Evolutionary conservation across 2,329 filamentous ascomycete species (phyloP).

Genomic region (Magnaporthales sp.): DNA sequence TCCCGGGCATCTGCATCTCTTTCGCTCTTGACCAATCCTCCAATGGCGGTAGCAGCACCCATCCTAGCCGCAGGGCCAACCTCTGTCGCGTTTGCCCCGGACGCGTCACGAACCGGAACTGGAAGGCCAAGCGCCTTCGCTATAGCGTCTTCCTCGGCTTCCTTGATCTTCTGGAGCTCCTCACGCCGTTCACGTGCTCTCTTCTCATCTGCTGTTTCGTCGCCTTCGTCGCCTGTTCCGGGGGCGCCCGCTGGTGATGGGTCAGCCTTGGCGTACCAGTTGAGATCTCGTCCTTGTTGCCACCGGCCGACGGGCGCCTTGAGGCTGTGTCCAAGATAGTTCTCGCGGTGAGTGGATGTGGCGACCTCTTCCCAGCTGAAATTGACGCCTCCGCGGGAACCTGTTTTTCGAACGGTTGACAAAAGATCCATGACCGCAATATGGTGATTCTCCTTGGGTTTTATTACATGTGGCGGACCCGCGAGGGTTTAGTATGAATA

Average conservation of each 20-base stretch:
- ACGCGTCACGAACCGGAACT: conserved; percentile 19
- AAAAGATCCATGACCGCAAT: conserved; percentile 71
- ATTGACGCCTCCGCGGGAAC: conserved; percentile 87
- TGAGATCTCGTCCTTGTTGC: conserved; percentile 67
- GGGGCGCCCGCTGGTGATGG: conserved; percentile 19
- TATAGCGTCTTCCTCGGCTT: conserved; percentile 89
- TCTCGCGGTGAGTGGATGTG: conserved; percentile 79
- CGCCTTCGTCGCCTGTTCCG: conserved; percentile 28
- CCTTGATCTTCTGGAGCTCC: conserved; percentile 75
- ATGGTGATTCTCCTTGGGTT: not conserved
- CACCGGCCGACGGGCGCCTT: conserved; percentile 90
- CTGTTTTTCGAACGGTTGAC: conserved; percentile 80
- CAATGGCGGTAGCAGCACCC: not conserved
- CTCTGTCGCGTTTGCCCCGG: not conserved
- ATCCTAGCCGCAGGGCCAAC: not conserved
- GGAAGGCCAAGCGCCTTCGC: conserved; percentile 71
- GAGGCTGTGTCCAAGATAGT: conserved; percentile 78
- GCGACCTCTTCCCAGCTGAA: conserved; percentile 97
- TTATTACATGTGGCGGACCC: not conserved
- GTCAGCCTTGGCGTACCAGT: conserved; percentile 56
- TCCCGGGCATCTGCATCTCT: not conserved
- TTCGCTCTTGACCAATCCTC: not conserved
- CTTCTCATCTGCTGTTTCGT: conserved; percentile 50
- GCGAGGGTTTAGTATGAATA: not conserved
- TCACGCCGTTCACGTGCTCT: conserved; percentile 57